Evolutionary conservation across 139 green algal genomes (phyloP), one percentile per base, ranked within the genome.

Genomic region (Volvox reticuliferus): DNA sequence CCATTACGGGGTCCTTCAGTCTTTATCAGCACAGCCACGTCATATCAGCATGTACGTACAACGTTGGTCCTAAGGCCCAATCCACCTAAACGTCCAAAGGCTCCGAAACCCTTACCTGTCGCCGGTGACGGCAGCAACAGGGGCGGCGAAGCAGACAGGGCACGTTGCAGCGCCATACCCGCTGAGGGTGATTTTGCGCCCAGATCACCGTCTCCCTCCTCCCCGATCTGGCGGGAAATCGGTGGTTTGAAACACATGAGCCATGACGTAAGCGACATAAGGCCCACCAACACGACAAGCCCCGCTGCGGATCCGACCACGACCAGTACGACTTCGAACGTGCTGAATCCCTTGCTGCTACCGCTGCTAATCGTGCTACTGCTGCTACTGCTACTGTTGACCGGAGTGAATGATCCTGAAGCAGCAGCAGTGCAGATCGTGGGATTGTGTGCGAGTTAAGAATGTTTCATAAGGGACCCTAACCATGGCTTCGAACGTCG

Each of bases 301-400:
- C 69, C 84, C 68, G 69, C 37, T 18, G 35, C 68, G 28, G 26
- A 62, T 26, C 84, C 68, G 61, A 82, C 69, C 14, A 18, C 28
- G 1, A 89, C 81, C 22, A 89, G 28, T 44, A 71, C 37, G 21
- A 89, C 81, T n/a, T 89, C 68, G 20, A 73, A 73, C 0, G 2
- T 82, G 37, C 28, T 71, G 17, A 89, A 30, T 14, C 37, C 26
- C 28, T 71, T 62, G 17, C 18, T 17, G 63, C 33, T 24, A 21
- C 63, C 24, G 36, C 33, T 19, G 68, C 68, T 22, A 26, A 14
- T 26, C 18, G 67, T 62, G 28, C 18, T 17, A 30, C 33, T 24
- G 19, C 63, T 35, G 26, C 33, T 32, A 67, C 68, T 22, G 37
- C 28, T 36, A 26, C 44, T 21, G 84, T 26, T 33, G 37, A 37